Evolutionary conservation across 495 filamentous ascomycete genomes (phyloP).

Genomic region (Podospora sp.): DNA sequence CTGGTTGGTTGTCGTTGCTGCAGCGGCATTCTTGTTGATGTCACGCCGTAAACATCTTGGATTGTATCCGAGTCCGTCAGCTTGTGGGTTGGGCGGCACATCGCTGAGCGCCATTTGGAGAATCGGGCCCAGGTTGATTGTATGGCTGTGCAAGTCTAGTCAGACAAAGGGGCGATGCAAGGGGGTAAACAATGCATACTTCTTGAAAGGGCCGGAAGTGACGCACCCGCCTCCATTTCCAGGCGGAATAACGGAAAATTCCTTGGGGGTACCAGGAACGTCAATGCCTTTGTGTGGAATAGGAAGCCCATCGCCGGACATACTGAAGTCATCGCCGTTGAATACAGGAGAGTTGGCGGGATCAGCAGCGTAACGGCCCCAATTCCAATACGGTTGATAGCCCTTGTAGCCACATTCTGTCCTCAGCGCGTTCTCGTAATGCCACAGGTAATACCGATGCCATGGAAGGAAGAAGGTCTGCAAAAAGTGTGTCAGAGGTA

Average conservation of each 20-base stretch:
- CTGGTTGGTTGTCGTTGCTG: constrained; percentile 39
- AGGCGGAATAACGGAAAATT: constrained; percentile 39
- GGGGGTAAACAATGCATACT: constrained; percentile 22
- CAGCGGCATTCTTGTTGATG: constrained; percentile 56
- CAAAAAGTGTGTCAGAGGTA: neutral
- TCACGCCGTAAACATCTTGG: constrained; percentile 70
- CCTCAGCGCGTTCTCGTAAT: constrained; percentile 66
- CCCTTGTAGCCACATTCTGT: constrained; percentile 71
- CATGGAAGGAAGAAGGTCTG: constrained; percentile 68
- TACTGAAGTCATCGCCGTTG: constrained; percentile 35
- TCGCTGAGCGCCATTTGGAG: constrained; percentile 42
- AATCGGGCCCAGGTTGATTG: constrained; percentile 31
- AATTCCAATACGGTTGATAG: constrained; percentile 39
- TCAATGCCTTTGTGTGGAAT: constrained; percentile 33
- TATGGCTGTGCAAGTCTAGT: constrained; percentile 19
- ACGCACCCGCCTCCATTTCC: constrained; percentile 69
- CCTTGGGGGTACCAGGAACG: constrained; percentile 26
- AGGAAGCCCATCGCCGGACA: constrained; percentile 35
- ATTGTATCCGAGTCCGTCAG: constrained; percentile 51
- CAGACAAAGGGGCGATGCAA: neutral
- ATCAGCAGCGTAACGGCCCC: constrained; percentile 34
- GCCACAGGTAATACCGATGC: constrained; percentile 68
- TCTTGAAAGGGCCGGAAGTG: constrained; percentile 59
- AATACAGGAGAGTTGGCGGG: constrained; percentile 30
- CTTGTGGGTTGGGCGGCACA: constrained; percentile 40